A percentile compares a stretch with the other conserved stretches of the same genome.
Conservation (phyloP, 331 rosid species). For the Erythrophleum ivorense region DNA sequence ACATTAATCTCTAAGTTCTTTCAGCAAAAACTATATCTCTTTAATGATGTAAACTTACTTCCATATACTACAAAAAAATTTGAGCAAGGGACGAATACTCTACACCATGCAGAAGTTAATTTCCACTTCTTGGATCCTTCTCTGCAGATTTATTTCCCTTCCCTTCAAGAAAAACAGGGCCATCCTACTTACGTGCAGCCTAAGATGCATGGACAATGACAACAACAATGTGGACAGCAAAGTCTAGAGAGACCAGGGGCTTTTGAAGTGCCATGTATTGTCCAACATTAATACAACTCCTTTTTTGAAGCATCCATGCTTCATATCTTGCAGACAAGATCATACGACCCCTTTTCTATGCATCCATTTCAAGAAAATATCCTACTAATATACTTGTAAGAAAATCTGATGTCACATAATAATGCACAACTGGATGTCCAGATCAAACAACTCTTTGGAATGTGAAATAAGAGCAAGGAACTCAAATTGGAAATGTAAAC, state of each 20-base stretch:
- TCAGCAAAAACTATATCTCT: not conserved
- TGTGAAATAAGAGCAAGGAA: not conserved
- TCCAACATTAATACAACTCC: not conserved
- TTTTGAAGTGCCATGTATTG: not conserved
- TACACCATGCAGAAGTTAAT: not conserved
- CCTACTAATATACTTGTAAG: not conserved
- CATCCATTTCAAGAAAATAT: constrained; percentile 12
- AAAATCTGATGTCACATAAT: not conserved
- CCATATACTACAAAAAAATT: too few relatives aligned
- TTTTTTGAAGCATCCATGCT: not conserved
- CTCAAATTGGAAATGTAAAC: not conserved
- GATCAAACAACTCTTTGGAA: not conserved
- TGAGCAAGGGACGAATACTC: not conserved
- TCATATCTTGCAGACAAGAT: not conserved
- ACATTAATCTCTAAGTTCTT: too few relatives aligned
- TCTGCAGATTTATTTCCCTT: not conserved
- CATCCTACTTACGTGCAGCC: not conserved
- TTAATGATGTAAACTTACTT: not conserved
- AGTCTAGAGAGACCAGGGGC: not conserved
- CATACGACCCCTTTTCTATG: not conserved
- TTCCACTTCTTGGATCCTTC: not conserved
- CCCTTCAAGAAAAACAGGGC: not conserved
- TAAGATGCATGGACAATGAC: not conserved
- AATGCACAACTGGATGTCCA: not conserved
- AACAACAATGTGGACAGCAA: not conserved